Evolutionary conservation across 257 asterid species (phyloP).

Genomic region (Anisodus acutangulus): DNA sequence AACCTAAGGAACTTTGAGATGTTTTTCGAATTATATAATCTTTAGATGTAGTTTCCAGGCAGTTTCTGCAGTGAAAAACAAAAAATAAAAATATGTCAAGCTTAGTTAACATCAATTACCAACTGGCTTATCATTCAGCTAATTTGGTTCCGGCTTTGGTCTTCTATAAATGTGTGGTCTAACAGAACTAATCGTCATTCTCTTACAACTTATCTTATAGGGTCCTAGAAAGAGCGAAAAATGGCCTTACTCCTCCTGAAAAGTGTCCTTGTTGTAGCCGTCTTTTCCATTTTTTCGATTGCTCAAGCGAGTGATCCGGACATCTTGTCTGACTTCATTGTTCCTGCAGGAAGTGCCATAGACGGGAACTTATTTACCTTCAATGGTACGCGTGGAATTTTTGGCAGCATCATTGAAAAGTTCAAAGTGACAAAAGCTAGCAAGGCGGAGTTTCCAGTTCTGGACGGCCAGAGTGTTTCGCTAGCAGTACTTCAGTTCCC

Average conservation of each 20-base stretch:
- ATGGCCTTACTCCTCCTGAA: too few species aligned
- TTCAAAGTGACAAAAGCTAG: conserved; percentile 1
- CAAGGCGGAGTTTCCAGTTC: neutral
- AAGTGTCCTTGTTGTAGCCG: neutral
- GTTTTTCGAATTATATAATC: too few species aligned
- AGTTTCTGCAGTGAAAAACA: too few species aligned
- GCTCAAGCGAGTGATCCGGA: neutral
- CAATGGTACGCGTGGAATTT: neutral
- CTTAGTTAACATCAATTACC: conserved; percentile 2
- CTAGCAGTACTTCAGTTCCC: neutral
- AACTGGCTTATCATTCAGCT: neutral
- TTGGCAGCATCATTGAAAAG: neutral
- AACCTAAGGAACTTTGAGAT: too few species aligned
- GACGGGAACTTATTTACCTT: conserved; percentile 11
- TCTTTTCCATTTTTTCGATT: neutral
- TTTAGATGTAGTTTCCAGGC: too few species aligned
- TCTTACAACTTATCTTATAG: too few species aligned
- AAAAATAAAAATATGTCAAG: neutral
- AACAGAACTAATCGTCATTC: neutral
- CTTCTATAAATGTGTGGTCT: neutral
- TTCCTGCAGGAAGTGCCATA: neutral
- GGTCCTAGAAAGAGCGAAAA: too few species aligned
- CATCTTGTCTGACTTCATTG: conserved; percentile 12
- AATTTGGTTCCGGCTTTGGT: neutral
- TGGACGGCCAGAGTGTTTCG: neutral